Percentiles rank a stretch among this genome's conserved stretches.
Evolutionary conservation across 2,329 filamentous ascomycete genomes (phyloP).

Genomic region (Colletotrichum gloeosporioides): DNA sequence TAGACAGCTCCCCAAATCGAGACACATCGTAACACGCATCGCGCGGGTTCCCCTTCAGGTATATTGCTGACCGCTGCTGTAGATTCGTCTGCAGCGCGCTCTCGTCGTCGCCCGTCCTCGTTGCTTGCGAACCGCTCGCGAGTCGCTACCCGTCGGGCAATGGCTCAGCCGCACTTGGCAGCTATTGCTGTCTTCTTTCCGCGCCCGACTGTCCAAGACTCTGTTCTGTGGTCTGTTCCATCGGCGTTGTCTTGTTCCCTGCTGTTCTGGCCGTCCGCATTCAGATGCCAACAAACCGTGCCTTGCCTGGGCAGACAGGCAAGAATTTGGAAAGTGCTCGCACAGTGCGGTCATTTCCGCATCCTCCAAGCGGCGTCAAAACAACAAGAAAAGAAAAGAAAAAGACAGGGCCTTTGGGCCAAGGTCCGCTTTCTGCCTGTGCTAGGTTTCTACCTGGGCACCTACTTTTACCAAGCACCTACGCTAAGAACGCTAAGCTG

Average conservation of each 20-base stretch:
- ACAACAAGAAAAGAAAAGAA: neutral
- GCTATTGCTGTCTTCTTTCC: neutral
- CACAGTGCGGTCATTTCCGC: neutral
- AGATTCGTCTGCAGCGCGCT: neutral
- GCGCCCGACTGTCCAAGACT: neutral
- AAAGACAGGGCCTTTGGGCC: neutral
- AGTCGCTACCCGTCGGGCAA: neutral
- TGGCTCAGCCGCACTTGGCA: slow-evolving; percentile 9
- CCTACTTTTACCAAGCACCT: neutral
- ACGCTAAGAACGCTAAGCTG: slow-evolving; percentile 2
- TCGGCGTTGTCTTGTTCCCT: neutral
- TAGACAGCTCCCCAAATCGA: neutral
- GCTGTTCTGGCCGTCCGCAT: neutral
- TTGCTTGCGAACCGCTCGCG: neutral
- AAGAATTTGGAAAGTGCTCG: neutral
- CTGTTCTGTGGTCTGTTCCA: neutral
- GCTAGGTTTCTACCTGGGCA: neutral
- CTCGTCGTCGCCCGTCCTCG: neutral
- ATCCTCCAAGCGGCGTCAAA: neutral
- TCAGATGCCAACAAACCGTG: neutral
- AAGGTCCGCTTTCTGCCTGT: slow-evolving; percentile 7
- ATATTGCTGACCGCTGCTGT: neutral
- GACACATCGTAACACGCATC: neutral
- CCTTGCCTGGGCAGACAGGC: neutral
- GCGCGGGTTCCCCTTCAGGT: neutral